Conservation (phyloP, 345 rosid genomes). For the Orychophragmus violaceus region DNA sequence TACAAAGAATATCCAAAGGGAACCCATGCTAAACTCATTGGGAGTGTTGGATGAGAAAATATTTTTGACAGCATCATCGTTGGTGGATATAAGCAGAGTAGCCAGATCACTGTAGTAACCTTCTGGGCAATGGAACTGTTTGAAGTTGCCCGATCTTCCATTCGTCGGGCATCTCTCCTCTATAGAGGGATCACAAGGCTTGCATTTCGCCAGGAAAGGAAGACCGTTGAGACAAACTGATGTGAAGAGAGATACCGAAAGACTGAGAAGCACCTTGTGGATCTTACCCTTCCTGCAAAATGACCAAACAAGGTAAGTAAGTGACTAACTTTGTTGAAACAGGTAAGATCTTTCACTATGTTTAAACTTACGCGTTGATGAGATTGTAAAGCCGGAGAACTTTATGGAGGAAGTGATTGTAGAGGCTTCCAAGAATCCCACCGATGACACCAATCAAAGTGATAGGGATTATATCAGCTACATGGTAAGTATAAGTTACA, state of each 20-base stretch:
- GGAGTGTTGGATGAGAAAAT: conserved; percentile 72
- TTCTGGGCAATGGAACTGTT: conserved; percentile 79
- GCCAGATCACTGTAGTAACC: conserved; percentile 87
- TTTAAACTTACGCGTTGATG: conserved; percentile 63
- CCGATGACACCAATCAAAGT: conserved; percentile 70
- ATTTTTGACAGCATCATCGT: conserved; percentile 81
- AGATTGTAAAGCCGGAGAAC: conserved; percentile 74
- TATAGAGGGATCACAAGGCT: conserved; percentile 48
- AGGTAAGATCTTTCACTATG: background rate
- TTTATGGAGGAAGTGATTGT: conserved; percentile 71
- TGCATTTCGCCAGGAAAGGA: conserved; percentile 78
- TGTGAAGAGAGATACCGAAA: conserved; percentile 66
- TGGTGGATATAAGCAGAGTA: conserved; percentile 80
- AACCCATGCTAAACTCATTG: conserved; percentile 42
- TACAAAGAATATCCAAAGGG: conserved; percentile 64
- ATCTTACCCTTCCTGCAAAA: conserved; percentile 69
- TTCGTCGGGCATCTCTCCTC: conserved; percentile 61
- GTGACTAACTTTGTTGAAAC: too few relatives aligned
- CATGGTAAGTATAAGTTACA: conserved; percentile 54
- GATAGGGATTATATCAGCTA: conserved; percentile 61
- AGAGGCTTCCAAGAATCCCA: conserved; percentile 82
- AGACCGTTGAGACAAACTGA: conserved; percentile 70
- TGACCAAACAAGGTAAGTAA: conserved; percentile 20
- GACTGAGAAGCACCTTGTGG: conserved; percentile 70
- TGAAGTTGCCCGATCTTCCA: conserved; percentile 68